A percentile compares a stretch with the other conserved stretches of the same genome.
Conservation (phyloP, 208 protist genomes). For the Crithidia bombi region DNA sequence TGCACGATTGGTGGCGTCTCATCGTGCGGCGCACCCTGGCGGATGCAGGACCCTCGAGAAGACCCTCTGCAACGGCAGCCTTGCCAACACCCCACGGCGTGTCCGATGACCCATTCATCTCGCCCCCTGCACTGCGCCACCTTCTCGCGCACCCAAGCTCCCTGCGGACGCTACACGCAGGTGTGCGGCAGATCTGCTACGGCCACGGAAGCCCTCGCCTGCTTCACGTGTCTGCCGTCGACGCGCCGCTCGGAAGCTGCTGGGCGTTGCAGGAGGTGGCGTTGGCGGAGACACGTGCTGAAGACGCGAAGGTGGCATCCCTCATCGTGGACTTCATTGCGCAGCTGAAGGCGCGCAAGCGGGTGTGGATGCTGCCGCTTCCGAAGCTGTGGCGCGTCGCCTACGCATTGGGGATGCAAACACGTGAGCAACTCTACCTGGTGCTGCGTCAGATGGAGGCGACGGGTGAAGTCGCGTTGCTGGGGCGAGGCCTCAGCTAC, state of each 20-base stretch:
- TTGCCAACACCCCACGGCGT: background rate
- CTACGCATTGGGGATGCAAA: conserved; percentile 24
- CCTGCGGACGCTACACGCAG: background rate
- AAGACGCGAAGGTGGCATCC: conserved; percentile 8
- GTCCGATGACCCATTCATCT: background rate
- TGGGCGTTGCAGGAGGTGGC: background rate
- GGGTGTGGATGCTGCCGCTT: conserved; percentile 23
- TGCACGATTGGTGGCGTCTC: conserved; percentile 6
- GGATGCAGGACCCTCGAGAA: background rate
- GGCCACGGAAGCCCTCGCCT: conserved; percentile 15
- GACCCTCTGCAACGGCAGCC: background rate
- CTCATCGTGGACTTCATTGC: conserved; percentile 22
- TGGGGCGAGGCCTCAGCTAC: conserved; percentile 21
- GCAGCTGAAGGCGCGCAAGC: conserved; percentile 26
- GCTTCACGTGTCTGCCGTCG: background rate
- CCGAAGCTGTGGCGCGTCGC: conserved; percentile 27
- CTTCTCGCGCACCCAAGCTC: conserved; percentile 12
- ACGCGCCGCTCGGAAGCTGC: background rate
- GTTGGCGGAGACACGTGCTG: background rate
- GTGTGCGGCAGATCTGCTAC: conserved; percentile 9
- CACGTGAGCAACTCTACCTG: conserved; percentile 25
- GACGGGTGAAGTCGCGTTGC: conserved; percentile 19
- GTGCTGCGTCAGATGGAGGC: conserved; percentile 30
- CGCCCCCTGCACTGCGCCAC: background rate
- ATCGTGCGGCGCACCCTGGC: background rate